Conservation (phyloP, 2,329 filamentous ascomycete species). For the Rhytidhysteron rufulum region DNA sequence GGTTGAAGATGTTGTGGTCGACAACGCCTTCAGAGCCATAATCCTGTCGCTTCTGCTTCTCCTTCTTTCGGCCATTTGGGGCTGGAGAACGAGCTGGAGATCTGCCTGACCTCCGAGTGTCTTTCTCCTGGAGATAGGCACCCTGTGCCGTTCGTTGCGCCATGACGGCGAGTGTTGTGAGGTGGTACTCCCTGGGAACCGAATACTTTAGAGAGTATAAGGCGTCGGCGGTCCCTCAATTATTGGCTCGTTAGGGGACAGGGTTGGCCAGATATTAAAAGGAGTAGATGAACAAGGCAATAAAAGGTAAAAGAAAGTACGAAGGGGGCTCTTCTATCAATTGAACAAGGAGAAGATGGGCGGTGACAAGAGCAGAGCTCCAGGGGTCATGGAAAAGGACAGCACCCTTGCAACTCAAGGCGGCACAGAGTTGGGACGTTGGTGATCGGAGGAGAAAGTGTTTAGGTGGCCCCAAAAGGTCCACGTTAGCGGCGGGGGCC, state of each 20-base stretch:
- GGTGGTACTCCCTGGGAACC: too few relatives aligned
- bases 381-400: conserved; percentile 1
- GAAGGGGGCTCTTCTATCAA: conserved; percentile 25
- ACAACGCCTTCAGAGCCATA: conserved; percentile 76
- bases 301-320: conserved; percentile 30
- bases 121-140: conserved; percentile 29
- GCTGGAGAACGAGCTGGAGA: conserved; percentile 33
- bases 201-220: too few relatives aligned
- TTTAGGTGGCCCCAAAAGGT: conserved; percentile 3
- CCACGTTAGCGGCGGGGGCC: conserved; percentile 2
- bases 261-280: not conserved
- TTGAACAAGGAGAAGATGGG: conserved; percentile 15
- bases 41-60: conserved; percentile 37
- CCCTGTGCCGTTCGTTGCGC: conserved; percentile 28
- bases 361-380: conserved; percentile 7
- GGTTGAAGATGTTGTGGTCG: conserved; percentile 87
- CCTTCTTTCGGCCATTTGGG: conserved; percentile 23
- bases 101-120: conserved; percentile 27
- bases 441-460: conserved; percentile 2
- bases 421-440: not conserved
- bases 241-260: too few relatives aligned
- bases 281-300: conserved; percentile 7
- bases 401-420: conserved; percentile 2
- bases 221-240: too few relatives aligned
- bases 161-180: conserved; percentile 27